Evolutionary conservation across 1,284 basidiomycete species (phyloP).

Genomic region (Stygiomarasmius scandens): DNA sequence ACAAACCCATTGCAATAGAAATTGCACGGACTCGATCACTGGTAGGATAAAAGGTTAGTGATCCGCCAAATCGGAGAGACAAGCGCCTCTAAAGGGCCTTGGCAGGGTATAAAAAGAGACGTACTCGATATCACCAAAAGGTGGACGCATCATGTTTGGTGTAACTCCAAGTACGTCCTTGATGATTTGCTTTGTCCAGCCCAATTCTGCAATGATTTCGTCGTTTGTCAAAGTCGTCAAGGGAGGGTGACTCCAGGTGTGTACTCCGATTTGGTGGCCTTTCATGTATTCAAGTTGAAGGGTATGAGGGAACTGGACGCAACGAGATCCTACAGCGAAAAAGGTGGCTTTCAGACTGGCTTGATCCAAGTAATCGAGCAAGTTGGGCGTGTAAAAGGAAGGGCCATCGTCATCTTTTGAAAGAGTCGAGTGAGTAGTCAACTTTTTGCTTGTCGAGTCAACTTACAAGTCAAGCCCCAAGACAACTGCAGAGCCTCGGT

Average conservation of each 20-base stretch:
- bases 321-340: conserved; percentile 85
- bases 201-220: conserved; percentile 86
- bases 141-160: conserved; percentile 64
- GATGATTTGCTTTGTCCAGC: conserved; percentile 86
- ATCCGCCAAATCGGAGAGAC: no score
- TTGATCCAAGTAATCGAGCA: conserved; percentile 70
- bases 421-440: conserved; percentile 11
- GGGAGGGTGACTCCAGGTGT: conserved; percentile 69
- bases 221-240: conserved; percentile 82
- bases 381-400: conserved; percentile 77
- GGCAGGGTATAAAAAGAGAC: conserved; percentile 19
- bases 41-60: conserved; percentile 10
- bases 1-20: conserved; percentile 58
- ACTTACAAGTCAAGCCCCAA: conserved; percentile 19
- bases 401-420: conserved; percentile 81
- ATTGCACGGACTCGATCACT: conserved; percentile 85
- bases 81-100: background rate
- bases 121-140: conserved; percentile 64
- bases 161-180: conserved; percentile 76
- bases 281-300: conserved; percentile 72
- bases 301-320: conserved; percentile 32
- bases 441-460: conserved; percentile 5
- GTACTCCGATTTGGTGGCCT: conserved; percentile 71
- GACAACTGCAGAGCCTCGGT: background rate
- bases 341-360: conserved; percentile 80